Evolutionary conservation across 2,329 filamentous ascomycete genomes (phyloP).

Genomic region (Metarhizium sp.): DNA sequence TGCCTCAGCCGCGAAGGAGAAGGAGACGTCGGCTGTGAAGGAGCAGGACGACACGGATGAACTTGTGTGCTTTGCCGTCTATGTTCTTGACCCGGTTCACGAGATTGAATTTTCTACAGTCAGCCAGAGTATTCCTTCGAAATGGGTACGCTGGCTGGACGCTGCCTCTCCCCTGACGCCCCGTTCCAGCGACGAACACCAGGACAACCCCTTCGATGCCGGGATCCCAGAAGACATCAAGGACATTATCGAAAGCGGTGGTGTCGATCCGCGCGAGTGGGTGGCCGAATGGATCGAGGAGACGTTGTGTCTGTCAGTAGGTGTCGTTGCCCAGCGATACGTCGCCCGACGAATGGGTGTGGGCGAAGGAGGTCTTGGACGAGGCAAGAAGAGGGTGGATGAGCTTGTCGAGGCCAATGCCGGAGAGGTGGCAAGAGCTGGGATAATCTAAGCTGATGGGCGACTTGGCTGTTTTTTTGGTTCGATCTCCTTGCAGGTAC

Average conservation of each 20-base stretch:
- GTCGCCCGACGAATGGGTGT: slow-evolving; percentile 94
- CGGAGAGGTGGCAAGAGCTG: slow-evolving; percentile 51
- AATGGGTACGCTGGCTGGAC: slow-evolving; percentile 90
- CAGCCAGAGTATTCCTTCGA: slow-evolving; percentile 72
- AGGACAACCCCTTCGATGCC: slow-evolving; percentile 22
- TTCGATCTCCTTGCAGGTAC: background rate
- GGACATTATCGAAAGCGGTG: slow-evolving; percentile 66
- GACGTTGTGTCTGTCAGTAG: slow-evolving; percentile 64
- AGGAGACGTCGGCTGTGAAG: slow-evolving; percentile 41
- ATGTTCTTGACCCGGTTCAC: slow-evolving; percentile 81
- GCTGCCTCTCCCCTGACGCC: slow-evolving; percentile 52
- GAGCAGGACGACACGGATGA: slow-evolving; percentile 48
- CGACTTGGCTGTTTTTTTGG: background rate
- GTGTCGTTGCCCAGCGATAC: slow-evolving; percentile 87
- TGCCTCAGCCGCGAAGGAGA: slow-evolving; percentile 42
- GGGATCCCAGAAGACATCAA: slow-evolving; percentile 70
- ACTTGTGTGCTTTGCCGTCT: slow-evolving; percentile 64
- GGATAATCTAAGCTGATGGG: slow-evolving; percentile 31
- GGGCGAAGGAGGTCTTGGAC: slow-evolving; percentile 62
- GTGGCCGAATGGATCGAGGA: slow-evolving; percentile 97
- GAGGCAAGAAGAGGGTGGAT: slow-evolving; percentile 52
- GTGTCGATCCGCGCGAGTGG: slow-evolving; percentile 92
- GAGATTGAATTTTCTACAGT: slow-evolving; percentile 77
- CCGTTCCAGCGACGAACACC: slow-evolving; percentile 38
- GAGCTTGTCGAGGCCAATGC: slow-evolving; percentile 46